Conservation (phyloP, 768 basidiomycete species). For the Dendrothele bispora region DNA sequence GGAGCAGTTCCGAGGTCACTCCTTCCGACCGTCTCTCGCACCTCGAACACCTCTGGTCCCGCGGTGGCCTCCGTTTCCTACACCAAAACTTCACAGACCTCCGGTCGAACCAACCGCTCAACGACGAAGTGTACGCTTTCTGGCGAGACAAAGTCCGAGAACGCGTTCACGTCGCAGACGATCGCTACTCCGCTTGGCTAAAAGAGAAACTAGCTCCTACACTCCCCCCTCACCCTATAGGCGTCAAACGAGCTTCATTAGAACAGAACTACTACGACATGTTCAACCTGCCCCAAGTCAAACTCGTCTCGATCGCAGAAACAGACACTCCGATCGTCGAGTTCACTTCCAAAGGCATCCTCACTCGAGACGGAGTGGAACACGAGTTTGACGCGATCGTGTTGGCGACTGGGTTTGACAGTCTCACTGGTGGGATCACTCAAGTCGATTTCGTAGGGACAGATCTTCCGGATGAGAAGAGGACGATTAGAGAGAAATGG, state of each 20-base stretch:
- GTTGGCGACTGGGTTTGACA: slow-evolving; percentile 25
- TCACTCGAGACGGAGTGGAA: slow-evolving; percentile 16
- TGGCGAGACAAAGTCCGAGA: slow-evolving; percentile 23
- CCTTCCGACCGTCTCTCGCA: slow-evolving; percentile 19
- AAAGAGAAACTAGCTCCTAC: slow-evolving; percentile 24
- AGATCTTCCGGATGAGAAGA: slow-evolving; percentile 10
- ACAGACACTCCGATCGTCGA: slow-evolving; percentile 18
- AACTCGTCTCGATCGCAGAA: slow-evolving; percentile 17
- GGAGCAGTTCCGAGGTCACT: slow-evolving; percentile 13
- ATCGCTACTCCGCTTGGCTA: no score
- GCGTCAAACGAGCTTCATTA: slow-evolving; percentile 18
- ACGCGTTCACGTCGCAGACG: slow-evolving; percentile 15
- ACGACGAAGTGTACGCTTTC: slow-evolving; percentile 23
- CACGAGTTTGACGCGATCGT: slow-evolving; percentile 22
- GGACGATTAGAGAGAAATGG: slow-evolving; percentile 21
- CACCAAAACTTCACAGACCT: slow-evolving; percentile 17
- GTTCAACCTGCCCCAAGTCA: slow-evolving; percentile 22
- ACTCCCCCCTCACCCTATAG: slow-evolving; percentile 20
- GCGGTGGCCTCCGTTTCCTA: slow-evolving; percentile 18
- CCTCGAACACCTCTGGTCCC: slow-evolving; percentile 21
- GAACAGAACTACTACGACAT: slow-evolving; percentile 21
- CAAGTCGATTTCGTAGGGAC: slow-evolving; percentile 21
- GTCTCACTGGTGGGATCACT: slow-evolving; percentile 21
- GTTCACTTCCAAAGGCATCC: slow-evolving; percentile 20
- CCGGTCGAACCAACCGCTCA: slow-evolving; percentile 15